Conservation (phyloP, 23 red algal genomes). For the Gracilaria gracilis region DNA sequence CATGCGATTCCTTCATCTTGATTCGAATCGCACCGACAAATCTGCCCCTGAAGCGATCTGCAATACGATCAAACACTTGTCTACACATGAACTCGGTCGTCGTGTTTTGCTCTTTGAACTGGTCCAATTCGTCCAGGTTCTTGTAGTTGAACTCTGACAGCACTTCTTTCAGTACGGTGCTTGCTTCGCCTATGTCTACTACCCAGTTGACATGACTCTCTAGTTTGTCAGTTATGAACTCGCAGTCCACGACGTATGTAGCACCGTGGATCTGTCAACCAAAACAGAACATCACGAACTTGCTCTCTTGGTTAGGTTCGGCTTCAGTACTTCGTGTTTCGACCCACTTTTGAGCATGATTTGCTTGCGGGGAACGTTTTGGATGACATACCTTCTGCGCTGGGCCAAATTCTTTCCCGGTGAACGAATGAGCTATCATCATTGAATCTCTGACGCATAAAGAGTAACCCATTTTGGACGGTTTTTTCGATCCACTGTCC, state of each 20-base stretch:
- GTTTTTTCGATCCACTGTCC: background rate
- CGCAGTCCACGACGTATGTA: slow-evolving; percentile 88
- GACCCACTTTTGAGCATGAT: background rate
- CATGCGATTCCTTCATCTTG: slow-evolving; percentile 55
- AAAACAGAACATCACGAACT: background rate
- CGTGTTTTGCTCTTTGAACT: slow-evolving; percentile 80
- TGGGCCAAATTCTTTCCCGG: slow-evolving; percentile 54
- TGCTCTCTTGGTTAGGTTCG: background rate
- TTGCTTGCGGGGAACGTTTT: background rate
- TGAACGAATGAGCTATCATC: slow-evolving; percentile 94
- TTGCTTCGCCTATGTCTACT: slow-evolving; percentile 86
- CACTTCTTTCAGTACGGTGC: slow-evolving; percentile 66
- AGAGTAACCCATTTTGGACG: slow-evolving; percentile 72
- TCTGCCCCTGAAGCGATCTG: slow-evolving; percentile 48
- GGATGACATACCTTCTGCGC: slow-evolving; percentile 28
- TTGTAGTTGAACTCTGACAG: slow-evolving; percentile 86
- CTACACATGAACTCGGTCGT: slow-evolving; percentile 87
- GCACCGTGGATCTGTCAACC: slow-evolving; percentile 78
- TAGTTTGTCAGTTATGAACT: slow-evolving; percentile 71
- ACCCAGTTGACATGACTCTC: slow-evolving; percentile 79
- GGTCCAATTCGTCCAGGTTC: slow-evolving; percentile 81
- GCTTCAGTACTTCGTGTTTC: background rate
- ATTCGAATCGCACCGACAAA: slow-evolving; percentile 67
- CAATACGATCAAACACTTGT: slow-evolving; percentile 68
- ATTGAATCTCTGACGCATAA: slow-evolving; percentile 82